Conservation (phyloP, 345 rosid genomes). For the Hibiscus trionum region DNA sequence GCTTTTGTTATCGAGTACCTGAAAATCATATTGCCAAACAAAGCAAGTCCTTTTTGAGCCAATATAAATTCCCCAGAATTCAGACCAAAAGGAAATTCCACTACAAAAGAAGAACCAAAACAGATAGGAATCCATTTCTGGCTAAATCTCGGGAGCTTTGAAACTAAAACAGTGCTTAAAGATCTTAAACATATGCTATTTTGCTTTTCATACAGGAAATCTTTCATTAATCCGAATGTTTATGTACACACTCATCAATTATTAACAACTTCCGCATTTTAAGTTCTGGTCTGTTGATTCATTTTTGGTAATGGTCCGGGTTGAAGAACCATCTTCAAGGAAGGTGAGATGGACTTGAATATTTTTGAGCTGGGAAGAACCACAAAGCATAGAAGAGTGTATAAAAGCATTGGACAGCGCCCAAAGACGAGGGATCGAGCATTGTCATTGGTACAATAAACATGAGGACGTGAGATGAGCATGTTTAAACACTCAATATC, state of each 20-base stretch:
- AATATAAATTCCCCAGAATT: background rate
- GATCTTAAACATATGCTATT: no score
- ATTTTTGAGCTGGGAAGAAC: background rate
- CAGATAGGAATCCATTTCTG: background rate
- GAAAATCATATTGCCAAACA: background rate
- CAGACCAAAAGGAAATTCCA: background rate
- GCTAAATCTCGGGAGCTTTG: background rate
- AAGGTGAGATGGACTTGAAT: background rate
- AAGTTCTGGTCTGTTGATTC: background rate
- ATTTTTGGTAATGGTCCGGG: no score
- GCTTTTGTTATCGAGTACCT: slow-evolving; percentile 72
- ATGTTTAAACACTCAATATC: no score
- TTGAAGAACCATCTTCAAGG: background rate
- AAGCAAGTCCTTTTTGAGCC: background rate
- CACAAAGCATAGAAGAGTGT: no score
- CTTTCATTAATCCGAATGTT: background rate
- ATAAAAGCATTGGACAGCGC: no score
- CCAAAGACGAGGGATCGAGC: no score
- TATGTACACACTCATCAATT: background rate
- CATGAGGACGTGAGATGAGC: no score
- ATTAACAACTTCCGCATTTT: background rate
- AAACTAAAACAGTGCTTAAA: background rate
- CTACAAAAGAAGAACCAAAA: background rate
- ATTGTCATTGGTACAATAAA: no score
- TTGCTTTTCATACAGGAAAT: background rate